A percentile compares a stretch with the other conserved stretches of the same genome.
Conservation (phyloP, 768 basidiomycete species). For the Tricholoma hemisulphureum region DNA sequence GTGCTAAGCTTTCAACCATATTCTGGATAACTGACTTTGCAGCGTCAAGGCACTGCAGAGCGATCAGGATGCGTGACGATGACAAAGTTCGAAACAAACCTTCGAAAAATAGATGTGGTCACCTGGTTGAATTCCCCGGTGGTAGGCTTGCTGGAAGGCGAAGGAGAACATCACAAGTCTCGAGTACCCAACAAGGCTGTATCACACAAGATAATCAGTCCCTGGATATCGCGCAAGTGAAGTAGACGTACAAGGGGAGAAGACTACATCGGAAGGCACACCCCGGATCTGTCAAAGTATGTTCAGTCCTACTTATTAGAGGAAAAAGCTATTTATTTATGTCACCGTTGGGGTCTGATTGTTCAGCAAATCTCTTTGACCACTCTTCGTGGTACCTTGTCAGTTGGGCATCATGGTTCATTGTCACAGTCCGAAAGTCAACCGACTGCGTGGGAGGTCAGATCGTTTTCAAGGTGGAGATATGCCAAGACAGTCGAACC, state of each 20-base stretch:
- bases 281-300: slow-evolving; percentile 45
- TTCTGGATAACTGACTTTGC: slow-evolving; percentile 66
- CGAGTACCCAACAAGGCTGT: slow-evolving; percentile 71
- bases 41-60: slow-evolving; percentile 60
- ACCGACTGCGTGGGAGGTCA: slow-evolving; percentile 44
- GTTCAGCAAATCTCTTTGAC: slow-evolving; percentile 54
- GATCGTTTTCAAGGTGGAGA: background rate
- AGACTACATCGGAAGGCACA: slow-evolving; percentile 62
- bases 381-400: slow-evolving; percentile 66
- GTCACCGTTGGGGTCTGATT: slow-evolving; percentile 58
- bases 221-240: background rate
- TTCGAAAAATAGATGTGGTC: slow-evolving; percentile 69
- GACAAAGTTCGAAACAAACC: slow-evolving; percentile 34
- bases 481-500: slow-evolving; percentile 32
- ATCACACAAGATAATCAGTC: slow-evolving; percentile 5
- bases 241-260: slow-evolving; percentile 68
- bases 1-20: slow-evolving; percentile 64
- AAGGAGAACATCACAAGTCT: slow-evolving; percentile 86
- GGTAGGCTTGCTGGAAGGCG: slow-evolving; percentile 80
- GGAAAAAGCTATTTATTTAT: slow-evolving; percentile 4
- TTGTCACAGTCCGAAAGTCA: slow-evolving; percentile 65
- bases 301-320: background rate
- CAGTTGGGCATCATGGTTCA: slow-evolving; percentile 57
- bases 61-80: slow-evolving; percentile 2
- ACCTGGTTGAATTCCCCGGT: slow-evolving; percentile 59